Percentiles rank a stretch among this genome's conserved stretches.
Conservation (phyloP, 2,329 filamentous ascomycete genomes). For the Scedosporium boydii region DNA sequence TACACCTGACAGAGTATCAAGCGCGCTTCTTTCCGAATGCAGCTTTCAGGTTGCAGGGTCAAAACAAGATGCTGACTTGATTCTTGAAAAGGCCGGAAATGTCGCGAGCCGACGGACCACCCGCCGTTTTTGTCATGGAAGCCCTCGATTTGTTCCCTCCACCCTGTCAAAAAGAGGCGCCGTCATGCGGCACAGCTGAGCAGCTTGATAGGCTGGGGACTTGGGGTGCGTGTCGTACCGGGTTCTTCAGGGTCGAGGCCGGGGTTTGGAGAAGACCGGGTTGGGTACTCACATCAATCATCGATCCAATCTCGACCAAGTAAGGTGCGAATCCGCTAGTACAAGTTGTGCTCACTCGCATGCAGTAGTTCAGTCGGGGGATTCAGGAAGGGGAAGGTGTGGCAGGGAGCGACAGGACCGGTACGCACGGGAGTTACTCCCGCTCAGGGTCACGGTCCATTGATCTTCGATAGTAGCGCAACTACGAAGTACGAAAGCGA, state of each 20-base stretch:
- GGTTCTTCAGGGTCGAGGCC: neutral
- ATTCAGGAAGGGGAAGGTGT: neutral
- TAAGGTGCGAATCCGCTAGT: no score
- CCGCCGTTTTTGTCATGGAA: no score
- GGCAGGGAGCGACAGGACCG: neutral
- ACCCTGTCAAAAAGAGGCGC: neutral
- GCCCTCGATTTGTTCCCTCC: no score
- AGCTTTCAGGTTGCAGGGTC: no score
- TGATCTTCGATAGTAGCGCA: neutral
- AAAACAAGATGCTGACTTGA: no score
- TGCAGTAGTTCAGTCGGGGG: neutral
- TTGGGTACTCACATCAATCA: neutral
- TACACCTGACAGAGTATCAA: no score
- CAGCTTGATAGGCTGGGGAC: no score
- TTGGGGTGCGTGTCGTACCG: no score
- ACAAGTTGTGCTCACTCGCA: neutral
- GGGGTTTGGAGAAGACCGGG: neutral
- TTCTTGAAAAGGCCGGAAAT: no score
- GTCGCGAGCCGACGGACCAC: no score
- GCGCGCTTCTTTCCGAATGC: no score
- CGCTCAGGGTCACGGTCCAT: neutral
- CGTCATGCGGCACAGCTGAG: neutral
- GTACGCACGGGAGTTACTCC: neutral
- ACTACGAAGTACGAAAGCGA: no score
- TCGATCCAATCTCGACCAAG: neutral